Conservation (phyloP, 2,329 filamentous ascomycete species). For the Sclerotiophoma versabilis region DNA sequence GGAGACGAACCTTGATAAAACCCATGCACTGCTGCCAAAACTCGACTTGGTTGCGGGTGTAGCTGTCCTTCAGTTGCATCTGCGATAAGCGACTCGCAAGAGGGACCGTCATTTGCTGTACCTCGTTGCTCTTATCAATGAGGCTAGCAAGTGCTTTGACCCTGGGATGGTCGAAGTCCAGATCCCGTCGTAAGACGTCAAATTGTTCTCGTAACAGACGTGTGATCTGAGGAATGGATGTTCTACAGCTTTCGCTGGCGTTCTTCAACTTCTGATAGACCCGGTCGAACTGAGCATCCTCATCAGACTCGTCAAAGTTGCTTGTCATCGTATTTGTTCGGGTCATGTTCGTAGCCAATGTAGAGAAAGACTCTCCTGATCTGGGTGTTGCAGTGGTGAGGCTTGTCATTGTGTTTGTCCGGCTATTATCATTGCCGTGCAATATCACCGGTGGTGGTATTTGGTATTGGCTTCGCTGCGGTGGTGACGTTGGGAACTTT, state of each 20-base stretch:
- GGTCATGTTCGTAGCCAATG: conserved; percentile 57
- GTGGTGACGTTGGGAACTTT: conserved; percentile 43
- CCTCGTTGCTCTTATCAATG: conserved; percentile 73
- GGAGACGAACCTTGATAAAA: conserved; percentile 64
- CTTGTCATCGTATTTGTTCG: conserved; percentile 63
- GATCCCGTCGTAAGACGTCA: conserved; percentile 37
- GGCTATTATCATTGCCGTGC: conserved; percentile 57
- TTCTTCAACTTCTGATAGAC: conserved; percentile 79
- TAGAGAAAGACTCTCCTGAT: conserved; percentile 80
- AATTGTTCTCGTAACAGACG: conserved; percentile 38
- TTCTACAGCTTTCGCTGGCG: conserved; percentile 76
- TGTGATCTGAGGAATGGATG: conserved; percentile 67
- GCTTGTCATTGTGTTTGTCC: conserved; percentile 61
- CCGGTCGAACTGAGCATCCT: conserved; percentile 81
- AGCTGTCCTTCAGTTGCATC: conserved; percentile 86
- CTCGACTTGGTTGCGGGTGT: conserved; percentile 69
- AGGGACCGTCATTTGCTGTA: conserved; percentile 75
- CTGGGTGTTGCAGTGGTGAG: conserved; percentile 70
- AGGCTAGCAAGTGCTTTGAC: conserved; percentile 61
- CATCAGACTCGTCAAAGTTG: conserved; percentile 69
- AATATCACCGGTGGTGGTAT: conserved; percentile 51
- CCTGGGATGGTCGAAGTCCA: conserved; percentile 45
- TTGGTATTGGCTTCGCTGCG: conserved; percentile 43
- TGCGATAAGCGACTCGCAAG: conserved; percentile 75
- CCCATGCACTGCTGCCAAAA: conserved; percentile 76